Evolutionary conservation across 2,329 filamentous ascomycete species (phyloP).

Genomic region (Paracoccidioides lutzii): DNA sequence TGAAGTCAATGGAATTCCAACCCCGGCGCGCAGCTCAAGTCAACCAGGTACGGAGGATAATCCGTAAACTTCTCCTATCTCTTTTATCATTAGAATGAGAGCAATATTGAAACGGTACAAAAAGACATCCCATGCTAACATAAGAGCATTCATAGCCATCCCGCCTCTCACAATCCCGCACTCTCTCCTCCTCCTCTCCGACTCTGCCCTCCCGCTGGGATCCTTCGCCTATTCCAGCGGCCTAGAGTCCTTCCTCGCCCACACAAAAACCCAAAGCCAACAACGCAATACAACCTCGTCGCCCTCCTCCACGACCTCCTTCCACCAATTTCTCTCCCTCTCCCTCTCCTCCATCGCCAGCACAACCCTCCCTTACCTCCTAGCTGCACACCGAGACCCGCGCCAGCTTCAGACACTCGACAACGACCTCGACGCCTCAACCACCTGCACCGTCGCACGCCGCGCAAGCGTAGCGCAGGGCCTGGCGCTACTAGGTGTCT

Average conservation of each 20-base stretch:
- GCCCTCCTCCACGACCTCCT: slow-evolving; percentile 28
- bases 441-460: slow-evolving; percentile 49
- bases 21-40: slow-evolving; percentile 2
- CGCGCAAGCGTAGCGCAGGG: slow-evolving; percentile 50
- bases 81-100: no score
- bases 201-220: slow-evolving; percentile 51
- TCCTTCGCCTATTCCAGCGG: slow-evolving; percentile 55
- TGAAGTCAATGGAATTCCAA: slow-evolving; percentile 7
- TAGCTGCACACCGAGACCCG: slow-evolving; percentile 42
- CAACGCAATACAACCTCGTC: slow-evolving; percentile 12
- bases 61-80: no score
- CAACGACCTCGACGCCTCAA: slow-evolving; percentile 51
- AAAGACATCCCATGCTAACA: background rate
- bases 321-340: slow-evolving; percentile 44
- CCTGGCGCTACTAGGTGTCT: slow-evolving; percentile 45
- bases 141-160: slow-evolving; percentile 14
- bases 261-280: slow-evolving; percentile 31
- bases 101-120: no score
- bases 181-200: slow-evolving; percentile 47
- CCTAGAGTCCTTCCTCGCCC: slow-evolving; percentile 51
- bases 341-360: slow-evolving; percentile 46
- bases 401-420: slow-evolving; percentile 40
- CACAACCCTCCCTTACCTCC: slow-evolving; percentile 48
- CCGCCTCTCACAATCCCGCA: slow-evolving; percentile 27
- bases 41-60: background rate